A percentile compares a stretch with the other conserved stretches of the same genome.
Evolutionary conservation across 2,329 filamentous ascomycete genomes (phyloP).

Genomic region (Parasarocladium wereldwijsianum): DNA sequence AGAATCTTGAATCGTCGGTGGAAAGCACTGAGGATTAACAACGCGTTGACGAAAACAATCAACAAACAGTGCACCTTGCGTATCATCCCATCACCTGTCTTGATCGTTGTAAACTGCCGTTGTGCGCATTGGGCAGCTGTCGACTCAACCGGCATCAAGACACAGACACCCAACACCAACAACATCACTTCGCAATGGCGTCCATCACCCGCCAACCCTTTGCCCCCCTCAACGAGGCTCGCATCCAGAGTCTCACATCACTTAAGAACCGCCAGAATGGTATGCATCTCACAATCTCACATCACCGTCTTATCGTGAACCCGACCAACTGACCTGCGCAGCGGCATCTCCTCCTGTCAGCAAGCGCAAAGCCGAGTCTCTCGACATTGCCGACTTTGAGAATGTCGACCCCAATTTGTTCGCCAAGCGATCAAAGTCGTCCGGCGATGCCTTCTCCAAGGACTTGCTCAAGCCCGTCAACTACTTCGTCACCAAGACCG

Average conservation of each 20-base stretch:
- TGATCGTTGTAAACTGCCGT: too few relatives aligned
- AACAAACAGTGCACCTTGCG: too few relatives aligned
- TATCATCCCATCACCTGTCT: too few relatives aligned
- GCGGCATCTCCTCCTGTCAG: constrained; percentile 24
- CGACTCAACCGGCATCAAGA: too few relatives aligned
- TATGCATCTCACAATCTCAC: constrained; percentile 22
- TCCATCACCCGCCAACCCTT: constrained; percentile 55
- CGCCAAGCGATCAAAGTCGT: constrained; percentile 43
- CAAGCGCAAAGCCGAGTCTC: constrained; percentile 44
- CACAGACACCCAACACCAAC: too few relatives aligned
- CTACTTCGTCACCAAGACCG: constrained; percentile 28
- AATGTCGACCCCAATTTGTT: constrained; percentile 45
- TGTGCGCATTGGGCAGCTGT: too few relatives aligned
- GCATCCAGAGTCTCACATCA: constrained; percentile 58
- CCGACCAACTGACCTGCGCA: constrained; percentile 10
- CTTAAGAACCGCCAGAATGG: constrained; percentile 67
- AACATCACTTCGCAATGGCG: constrained; percentile 32
- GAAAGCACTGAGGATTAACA: not conserved
- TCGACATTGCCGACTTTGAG: constrained; percentile 39
- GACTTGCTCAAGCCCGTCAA: constrained; percentile 31
- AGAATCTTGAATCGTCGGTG: not conserved
- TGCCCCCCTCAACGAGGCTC: constrained; percentile 53
- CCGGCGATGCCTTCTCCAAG: constrained; percentile 18
- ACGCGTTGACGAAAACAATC: too few relatives aligned
- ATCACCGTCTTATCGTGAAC: constrained; percentile 1